These are phyloP conservation scores for Schrenkiella parvula DNA, from an alignment of 345 rosid genomes.

Conservation along the genomic window DNA sequence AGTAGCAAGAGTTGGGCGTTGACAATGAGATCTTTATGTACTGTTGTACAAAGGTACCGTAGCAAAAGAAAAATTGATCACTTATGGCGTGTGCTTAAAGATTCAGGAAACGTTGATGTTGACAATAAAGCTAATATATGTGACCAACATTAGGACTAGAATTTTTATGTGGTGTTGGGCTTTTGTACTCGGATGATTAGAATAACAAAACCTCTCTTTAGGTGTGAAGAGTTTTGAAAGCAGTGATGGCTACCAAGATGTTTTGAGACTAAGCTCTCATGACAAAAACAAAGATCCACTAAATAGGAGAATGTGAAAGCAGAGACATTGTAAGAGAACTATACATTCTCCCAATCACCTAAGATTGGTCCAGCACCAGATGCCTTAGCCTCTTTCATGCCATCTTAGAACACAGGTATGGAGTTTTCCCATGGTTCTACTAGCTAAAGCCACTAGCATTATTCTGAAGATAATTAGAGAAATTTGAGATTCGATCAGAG, in stretches of 20 bases:
- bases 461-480: conserved; percentile 75
- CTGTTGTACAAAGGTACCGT: conserved; percentile 17
- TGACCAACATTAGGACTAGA: too few relatives aligned
- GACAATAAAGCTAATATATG: not conserved
- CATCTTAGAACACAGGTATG: conserved; percentile 89
- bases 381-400: conserved; percentile 84
- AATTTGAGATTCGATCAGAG: too few relatives aligned
- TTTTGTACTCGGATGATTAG: too few relatives aligned
- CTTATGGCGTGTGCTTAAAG: conserved; percentile 16
- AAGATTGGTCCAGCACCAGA: conserved; percentile 89
- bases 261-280: not conserved
- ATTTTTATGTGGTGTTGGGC: too few relatives aligned
- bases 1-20: not conserved
- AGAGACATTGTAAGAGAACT: not conserved
- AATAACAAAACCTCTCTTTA: too few relatives aligned
- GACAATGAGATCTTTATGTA: not conserved
- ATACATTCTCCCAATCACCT: conserved; percentile 96
- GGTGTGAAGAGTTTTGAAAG: too few relatives aligned
- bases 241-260: too few relatives aligned
- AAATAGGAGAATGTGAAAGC: conserved; percentile 22
- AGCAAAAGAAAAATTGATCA: not conserved
- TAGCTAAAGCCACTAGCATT: conserved; percentile 90
- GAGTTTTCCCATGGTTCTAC: conserved; percentile 91
- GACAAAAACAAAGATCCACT: conserved; percentile 42
- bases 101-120: not conserved